A percentile compares a stretch with the other conserved stretches of the same genome.
phyloP scores from a whole-genome alignment of 495 filamentous ascomycete genomes.

The Penicillium antarcticum region DNA sequence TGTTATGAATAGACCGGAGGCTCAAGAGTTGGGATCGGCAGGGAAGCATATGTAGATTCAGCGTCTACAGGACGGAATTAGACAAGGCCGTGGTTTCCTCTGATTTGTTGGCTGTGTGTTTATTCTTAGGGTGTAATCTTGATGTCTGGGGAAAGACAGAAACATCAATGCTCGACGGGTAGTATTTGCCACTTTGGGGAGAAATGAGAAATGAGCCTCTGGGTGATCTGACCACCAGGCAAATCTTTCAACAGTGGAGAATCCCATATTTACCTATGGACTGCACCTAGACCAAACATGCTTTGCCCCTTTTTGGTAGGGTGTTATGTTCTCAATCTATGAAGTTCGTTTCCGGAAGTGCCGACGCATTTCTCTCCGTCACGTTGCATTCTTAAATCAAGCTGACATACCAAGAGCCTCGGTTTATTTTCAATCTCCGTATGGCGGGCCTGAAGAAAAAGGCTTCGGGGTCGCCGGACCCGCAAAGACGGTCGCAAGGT shows the following conservation, averaged over 20 bases:
- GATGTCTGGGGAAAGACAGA: background rate
- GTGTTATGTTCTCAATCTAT: background rate
- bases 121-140: background rate
- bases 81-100: background rate
- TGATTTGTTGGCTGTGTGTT: background rate
- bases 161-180: too few relatives aligned
- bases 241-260: too few relatives aligned
- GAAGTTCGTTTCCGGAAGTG: background rate
- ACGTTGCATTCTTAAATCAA: background rate
- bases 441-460: conserved; percentile 6
- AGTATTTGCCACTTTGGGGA: too few relatives aligned
- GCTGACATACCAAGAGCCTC: background rate
- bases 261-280: too few relatives aligned
- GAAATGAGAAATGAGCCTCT: too few relatives aligned
- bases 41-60: background rate
- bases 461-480: conserved; percentile 9
- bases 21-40: background rate
- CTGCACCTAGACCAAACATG: too few relatives aligned
- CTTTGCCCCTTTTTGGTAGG: too few relatives aligned
- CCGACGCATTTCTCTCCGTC: background rate
- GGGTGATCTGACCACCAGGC: too few relatives aligned
- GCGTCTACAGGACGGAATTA: background rate
- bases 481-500: background rate
- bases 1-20: conserved; percentile 1
- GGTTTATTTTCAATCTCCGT: background rate